Conservation (phyloP, 345 rosid genomes). For the Euphorbia lathyris region DNA sequence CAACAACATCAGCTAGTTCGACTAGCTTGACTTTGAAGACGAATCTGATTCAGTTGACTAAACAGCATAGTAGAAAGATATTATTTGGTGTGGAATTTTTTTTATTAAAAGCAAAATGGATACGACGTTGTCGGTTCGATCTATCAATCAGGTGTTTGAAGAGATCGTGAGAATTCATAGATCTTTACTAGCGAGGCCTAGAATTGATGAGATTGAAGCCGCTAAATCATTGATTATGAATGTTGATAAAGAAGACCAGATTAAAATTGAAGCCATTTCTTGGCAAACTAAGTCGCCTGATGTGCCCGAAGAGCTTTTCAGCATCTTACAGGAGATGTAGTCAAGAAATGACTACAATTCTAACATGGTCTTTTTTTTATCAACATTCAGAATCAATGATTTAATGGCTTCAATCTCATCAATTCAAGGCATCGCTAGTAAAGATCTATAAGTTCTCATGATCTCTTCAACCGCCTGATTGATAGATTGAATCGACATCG, state of each 20-base stretch:
- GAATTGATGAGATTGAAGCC: constrained; percentile 74
- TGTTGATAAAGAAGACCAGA: constrained; percentile 75
- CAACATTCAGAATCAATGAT: constrained; percentile 58
- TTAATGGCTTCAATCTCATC: constrained; percentile 81
- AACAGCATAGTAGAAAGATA: no score
- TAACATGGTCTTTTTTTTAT: constrained; percentile 65
- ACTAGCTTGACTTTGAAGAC: no score
- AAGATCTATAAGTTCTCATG: constrained; percentile 77
- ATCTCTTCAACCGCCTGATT: constrained; percentile 72
- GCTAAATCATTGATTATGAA: constrained; percentile 57
- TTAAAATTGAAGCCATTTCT: constrained; percentile 55
- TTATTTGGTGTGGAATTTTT: no score
- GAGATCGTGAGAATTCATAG: constrained; percentile 86
- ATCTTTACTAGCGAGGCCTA: constrained; percentile 72
- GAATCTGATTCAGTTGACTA: no score
- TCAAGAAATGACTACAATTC: constrained; percentile 58
- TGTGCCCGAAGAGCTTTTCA: constrained; percentile 76
- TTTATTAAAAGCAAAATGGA: no score
- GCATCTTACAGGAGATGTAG: constrained; percentile 68
- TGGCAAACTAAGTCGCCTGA: constrained; percentile 41
- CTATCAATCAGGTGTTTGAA: constrained; percentile 55
- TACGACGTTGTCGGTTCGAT: constrained; percentile 24
- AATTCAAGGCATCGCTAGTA: constrained; percentile 64
- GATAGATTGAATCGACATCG: constrained; percentile 34
- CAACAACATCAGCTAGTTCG: no score